A percentile compares a stretch with the other conserved stretches of the same genome.
Conservation (phyloP, 2,329 filamentous ascomycete species). For the Scedosporium minutisporum region DNA sequence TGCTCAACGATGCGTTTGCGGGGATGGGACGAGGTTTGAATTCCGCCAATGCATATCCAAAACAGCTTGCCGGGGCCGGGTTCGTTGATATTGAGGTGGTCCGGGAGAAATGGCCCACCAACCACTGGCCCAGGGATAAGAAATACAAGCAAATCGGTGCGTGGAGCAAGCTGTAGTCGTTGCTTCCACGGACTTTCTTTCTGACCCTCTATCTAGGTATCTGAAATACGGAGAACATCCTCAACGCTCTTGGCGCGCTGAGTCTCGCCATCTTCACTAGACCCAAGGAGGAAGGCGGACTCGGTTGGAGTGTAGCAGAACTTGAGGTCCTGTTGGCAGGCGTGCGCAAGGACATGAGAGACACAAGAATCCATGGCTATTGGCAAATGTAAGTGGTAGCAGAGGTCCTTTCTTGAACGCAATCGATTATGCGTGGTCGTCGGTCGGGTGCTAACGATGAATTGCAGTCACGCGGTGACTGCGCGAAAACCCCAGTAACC, state of each 20-base stretch:
- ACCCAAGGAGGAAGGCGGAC: conserved; percentile 7
- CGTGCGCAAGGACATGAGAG: conserved; percentile 19
- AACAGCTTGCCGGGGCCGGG: conserved; percentile 38
- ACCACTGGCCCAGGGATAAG: conserved; percentile 40
- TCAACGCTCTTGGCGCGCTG: conserved; percentile 18
- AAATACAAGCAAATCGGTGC: conserved; percentile 41
- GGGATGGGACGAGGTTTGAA: conserved; percentile 20
- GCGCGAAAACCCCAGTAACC: background rate
- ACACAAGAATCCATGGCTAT: conserved; percentile 21
- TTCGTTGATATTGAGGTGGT: conserved; percentile 41
- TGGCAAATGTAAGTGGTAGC: conserved; percentile 19
- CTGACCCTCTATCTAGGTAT: conserved; percentile 13
- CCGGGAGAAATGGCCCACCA: conserved; percentile 39
- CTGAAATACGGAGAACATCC: conserved; percentile 15
- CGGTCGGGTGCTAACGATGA: conserved; percentile 11
- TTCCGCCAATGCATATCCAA: conserved; percentile 19
- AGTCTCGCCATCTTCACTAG: conserved; percentile 23
- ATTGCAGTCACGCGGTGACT: background rate
- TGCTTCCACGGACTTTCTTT: background rate
- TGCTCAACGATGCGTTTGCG: conserved; percentile 20
- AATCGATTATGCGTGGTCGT: too few species aligned
- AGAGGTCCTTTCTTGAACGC: too few species aligned
- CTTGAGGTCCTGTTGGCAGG: conserved; percentile 17
- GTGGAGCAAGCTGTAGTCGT: background rate
- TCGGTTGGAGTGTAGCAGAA: conserved; percentile 20